A percentile compares a stretch with the other conserved stretches of the same genome.
Conservation (phyloP, 2,329 filamentous ascomycete species). For the Talaromyces sp. region DNA sequence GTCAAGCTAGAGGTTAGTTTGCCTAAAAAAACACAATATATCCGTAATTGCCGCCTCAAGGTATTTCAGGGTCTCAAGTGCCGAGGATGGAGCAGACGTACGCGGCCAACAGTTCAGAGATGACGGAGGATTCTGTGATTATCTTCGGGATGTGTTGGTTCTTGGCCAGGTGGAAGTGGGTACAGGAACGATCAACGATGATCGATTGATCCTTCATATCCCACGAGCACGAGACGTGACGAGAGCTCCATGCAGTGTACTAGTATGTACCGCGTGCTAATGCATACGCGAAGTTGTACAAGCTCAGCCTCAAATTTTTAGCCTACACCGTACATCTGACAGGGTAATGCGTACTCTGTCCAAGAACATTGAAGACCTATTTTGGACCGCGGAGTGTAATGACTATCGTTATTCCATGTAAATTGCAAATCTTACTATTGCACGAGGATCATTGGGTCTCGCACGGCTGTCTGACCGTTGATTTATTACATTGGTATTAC, state of each 20-base stretch:
- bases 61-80: not conserved
- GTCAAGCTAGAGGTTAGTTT: too few relatives aligned
- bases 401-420: too few relatives aligned
- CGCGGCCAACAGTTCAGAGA: not conserved
- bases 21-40: too few relatives aligned
- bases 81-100: not conserved
- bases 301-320: not conserved
- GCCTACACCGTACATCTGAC: too few relatives aligned
- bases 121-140: not conserved
- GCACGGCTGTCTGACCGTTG: too few relatives aligned
- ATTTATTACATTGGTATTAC: not conserved
- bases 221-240: constrained; percentile 2
- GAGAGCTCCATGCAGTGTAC: not conserved
- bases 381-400: too few relatives aligned
- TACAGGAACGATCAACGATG: not conserved
- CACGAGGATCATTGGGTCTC: too few relatives aligned
- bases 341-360: too few relatives aligned
- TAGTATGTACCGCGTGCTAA: too few relatives aligned
- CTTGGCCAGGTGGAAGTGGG: not conserved
- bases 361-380: too few relatives aligned
- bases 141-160: not conserved
- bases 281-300: not conserved
- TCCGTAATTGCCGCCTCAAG: not conserved
- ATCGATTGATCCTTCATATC: constrained; percentile 9
- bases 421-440: not conserved